Conservation (phyloP, 768 basidiomycete species). For the Russula emetica region DNA sequence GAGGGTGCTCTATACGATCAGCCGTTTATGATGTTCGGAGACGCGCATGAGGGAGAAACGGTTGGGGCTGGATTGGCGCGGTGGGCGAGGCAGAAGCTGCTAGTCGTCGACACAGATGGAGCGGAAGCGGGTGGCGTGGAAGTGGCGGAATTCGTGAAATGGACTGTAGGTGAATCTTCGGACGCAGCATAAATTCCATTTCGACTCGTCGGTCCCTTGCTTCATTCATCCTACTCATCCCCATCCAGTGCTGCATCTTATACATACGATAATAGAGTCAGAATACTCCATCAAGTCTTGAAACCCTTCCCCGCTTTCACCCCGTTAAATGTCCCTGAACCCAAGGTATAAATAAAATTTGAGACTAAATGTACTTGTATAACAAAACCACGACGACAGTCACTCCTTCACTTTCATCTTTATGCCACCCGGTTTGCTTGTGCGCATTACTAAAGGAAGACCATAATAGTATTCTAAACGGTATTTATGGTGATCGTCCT, state of each 20-base stretch:
- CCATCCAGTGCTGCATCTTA: not conserved
- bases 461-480: constrained; percentile 41
- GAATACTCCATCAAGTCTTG: not conserved
- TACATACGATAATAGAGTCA: not conserved
- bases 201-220: not conserved
- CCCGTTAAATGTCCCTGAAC: not conserved
- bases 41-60: constrained; percentile 19
- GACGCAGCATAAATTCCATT: not conserved
- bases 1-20: constrained; percentile 26
- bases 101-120: constrained; percentile 20
- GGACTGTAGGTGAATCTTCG: constrained; percentile 23
- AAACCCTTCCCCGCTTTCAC: not conserved
- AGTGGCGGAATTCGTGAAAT: constrained; percentile 25
- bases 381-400: not conserved
- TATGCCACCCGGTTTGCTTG: constrained; percentile 1
- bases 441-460: constrained; percentile 38
- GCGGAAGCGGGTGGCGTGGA: constrained; percentile 37
- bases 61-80: constrained; percentile 22
- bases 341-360: not conserved
- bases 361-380: not conserved
- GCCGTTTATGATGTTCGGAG: constrained; percentile 26
- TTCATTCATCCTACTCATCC: not conserved
- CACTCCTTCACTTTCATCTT: not conserved
- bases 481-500: constrained; percentile 53
- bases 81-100: constrained; percentile 24